These are phyloP conservation scores for Sclerotinia trifoliorum DNA, from an alignment of 2,329 filamentous ascomycete species.

Conservation along the genomic window DNA sequence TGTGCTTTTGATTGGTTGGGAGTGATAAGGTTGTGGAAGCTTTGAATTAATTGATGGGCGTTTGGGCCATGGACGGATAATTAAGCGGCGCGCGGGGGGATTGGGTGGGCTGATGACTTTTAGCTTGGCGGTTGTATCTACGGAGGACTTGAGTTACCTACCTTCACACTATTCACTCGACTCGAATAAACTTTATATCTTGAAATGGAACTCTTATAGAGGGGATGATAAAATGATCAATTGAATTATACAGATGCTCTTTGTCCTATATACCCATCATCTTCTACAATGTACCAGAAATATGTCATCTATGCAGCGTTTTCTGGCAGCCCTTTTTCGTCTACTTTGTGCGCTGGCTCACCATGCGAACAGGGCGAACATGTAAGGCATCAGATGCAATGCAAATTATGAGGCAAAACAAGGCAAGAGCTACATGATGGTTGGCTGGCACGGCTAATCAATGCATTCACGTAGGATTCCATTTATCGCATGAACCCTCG, in stretches of 20 bases:
- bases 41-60: slow-evolving; percentile 2
- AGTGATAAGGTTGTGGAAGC: slow-evolving; percentile 15
- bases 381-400: slow-evolving; percentile 12
- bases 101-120: background rate
- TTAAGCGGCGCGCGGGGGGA: slow-evolving; percentile 7
- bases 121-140: background rate
- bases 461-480: background rate
- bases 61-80: slow-evolving; percentile 2
- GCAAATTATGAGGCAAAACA: slow-evolving; percentile 3
- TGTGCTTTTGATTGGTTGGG: slow-evolving; percentile 11
- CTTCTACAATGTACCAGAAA: background rate
- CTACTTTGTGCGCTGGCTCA: slow-evolving; percentile 21
- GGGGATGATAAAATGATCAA: background rate
- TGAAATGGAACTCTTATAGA: background rate
- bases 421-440: background rate
- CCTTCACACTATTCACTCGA: background rate
- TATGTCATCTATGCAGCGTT: slow-evolving; percentile 8
- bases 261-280: background rate
- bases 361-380: slow-evolving; percentile 16
- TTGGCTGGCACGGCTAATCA: background rate
- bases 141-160: too few species aligned
- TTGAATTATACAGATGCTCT: background rate
- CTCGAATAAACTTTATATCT: slow-evolving; percentile 4
- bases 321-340: slow-evolving; percentile 4
- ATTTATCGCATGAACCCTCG: too few species aligned